A percentile compares a stretch with the other conserved stretches of the same genome.
Conservation (phyloP, 129 eudicot genomes). For the Arctium lappa region DNA sequence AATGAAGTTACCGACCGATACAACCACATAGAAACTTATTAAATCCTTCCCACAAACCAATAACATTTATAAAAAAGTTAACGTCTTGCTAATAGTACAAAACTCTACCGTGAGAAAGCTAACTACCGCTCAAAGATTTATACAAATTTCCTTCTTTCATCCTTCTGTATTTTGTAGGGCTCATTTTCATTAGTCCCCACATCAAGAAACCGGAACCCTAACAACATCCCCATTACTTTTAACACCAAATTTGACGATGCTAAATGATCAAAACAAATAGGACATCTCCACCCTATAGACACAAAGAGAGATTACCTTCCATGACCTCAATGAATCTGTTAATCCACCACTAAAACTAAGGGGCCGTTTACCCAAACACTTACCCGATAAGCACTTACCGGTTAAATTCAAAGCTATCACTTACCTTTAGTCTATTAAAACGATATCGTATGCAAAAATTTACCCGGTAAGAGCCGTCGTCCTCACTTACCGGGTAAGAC, state of each 20-base stretch:
- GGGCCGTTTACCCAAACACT: no score
- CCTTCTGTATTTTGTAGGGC: neutral
- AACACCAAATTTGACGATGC: neutral
- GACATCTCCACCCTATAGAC: neutral
- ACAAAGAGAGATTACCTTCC: neutral
- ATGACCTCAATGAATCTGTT: neutral
- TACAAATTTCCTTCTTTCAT: neutral
- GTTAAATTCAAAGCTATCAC: no score
- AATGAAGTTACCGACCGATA: neutral
- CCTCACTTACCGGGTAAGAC: no score
- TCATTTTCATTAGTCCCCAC: neutral
- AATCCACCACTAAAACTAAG: neutral
- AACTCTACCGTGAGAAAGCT: neutral
- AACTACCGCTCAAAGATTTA: neutral
- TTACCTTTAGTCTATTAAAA: no score
- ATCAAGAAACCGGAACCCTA: neutral
- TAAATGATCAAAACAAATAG: neutral
- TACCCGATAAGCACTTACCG: no score
- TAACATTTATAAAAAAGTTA: neutral
- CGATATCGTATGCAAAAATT: no score
- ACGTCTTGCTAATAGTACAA: neutral
- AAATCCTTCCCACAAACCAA: neutral
- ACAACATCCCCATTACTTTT: neutral
- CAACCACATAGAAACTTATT: neutral
- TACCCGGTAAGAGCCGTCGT: no score